Conservation (phyloP, 257 asterid genomes). For the Penstemon davidsonii region DNA sequence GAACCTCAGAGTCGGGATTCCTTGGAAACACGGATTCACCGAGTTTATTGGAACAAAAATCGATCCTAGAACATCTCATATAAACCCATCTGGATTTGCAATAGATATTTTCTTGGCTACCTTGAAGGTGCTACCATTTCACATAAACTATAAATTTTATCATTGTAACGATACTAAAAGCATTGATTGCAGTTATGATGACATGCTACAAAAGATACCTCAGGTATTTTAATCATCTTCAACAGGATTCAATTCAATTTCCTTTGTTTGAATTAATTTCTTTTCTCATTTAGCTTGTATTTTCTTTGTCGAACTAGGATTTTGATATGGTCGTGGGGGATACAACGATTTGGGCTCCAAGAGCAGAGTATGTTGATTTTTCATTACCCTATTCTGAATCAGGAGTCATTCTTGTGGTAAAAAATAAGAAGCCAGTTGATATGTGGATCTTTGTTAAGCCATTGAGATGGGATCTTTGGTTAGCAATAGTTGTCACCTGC, state of each 20-base stretch:
- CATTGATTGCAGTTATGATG: slow-evolving; percentile 33
- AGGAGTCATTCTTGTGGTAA: slow-evolving; percentile 35
- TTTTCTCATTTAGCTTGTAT: slow-evolving; percentile 11
- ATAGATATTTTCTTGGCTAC: slow-evolving; percentile 55
- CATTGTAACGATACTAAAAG: slow-evolving; percentile 24
- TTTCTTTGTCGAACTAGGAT: slow-evolving; percentile 10
- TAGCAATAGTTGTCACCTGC: slow-evolving; percentile 32
- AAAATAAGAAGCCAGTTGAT: slow-evolving; percentile 19
- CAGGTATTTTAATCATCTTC: slow-evolving; percentile 26
- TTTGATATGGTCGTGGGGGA: slow-evolving; percentile 41
- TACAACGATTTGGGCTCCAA: slow-evolving; percentile 35
- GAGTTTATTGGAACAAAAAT: slow-evolving; percentile 41
- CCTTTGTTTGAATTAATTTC: neutral
- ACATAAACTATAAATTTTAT: slow-evolving; percentile 25
- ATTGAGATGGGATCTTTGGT: slow-evolving; percentile 44
- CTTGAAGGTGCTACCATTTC: slow-evolving; percentile 35
- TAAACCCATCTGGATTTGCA: slow-evolving; percentile 43
- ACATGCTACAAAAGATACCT: slow-evolving; percentile 41
- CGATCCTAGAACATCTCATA: slow-evolving; percentile 28
- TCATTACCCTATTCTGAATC: slow-evolving; percentile 41
- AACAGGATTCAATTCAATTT: neutral
- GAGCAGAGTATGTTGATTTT: slow-evolving; percentile 40
- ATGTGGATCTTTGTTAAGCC: slow-evolving; percentile 39
- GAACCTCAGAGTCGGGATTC: slow-evolving; percentile 52
- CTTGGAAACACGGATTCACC: slow-evolving; percentile 48